Evolutionary conservation across 1,284 basidiomycete species (phyloP), one percentile per base, ranked within the genome.

Genomic region (Psilocybe mexicana): DNA sequence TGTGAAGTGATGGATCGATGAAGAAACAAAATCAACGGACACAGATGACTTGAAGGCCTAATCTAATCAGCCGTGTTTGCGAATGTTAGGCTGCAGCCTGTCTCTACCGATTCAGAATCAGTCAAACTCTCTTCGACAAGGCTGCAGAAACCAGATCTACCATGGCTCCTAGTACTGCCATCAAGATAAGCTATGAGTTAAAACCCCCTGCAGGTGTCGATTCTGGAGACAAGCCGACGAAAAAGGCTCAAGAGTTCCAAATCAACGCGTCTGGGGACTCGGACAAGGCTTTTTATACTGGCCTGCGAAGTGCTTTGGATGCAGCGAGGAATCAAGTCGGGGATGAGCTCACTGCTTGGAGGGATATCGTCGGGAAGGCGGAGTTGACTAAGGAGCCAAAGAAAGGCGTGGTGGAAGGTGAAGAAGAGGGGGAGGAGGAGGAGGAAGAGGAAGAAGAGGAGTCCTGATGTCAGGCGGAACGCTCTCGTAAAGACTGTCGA

Each of bases 341-440:
- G 11, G 78, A 82, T 52, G 85, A 87, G 60, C 68, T 90, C 66
- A 90, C 88, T 0, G 75, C 69, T 2, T 90, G 88, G 88, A 79
- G 85, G 65, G 87, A 90, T 69, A 78, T 79, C 3, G 82, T 89
- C 6, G 86, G 87, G 8, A 84, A 79, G 43, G 68, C 71, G 11
- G 88, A 90, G 68, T 67, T 79, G 60, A 75, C 64, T n/a, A 83
- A 80, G 61, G 79, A 81, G 49, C 77, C 75, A 0, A 77, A 50
- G 71, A 79, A 63, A 73, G 76, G 44, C 0, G 76, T 72, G 0
- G 75, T 70, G 6, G 76, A 76, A 6, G 74, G 70, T 2, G 73
- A 72, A 4, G 74, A 71, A 8, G 76, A 72, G 6, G 74, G 61
- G 28, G 62, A 65, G 10, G 62, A 57, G 48, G 30, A 50, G 1